Conservation (phyloP, 257 asterid genomes). For the Ophiorrhiza pumila region DNA sequence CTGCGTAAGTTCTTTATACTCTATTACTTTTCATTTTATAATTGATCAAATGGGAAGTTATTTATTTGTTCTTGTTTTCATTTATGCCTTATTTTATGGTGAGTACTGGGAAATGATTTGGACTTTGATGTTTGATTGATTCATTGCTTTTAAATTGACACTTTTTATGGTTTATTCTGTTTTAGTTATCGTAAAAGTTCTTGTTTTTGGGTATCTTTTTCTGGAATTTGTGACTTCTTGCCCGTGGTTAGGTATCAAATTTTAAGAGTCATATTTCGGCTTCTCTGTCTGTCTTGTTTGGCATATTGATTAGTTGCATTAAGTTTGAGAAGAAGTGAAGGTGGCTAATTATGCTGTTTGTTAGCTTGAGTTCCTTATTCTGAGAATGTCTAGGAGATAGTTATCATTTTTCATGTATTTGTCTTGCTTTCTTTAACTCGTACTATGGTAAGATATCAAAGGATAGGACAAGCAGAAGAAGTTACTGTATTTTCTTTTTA, state of each 20-base stretch:
- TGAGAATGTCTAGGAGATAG: not conserved
- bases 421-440: not conserved
- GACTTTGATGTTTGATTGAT: not conserved
- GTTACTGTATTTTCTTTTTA: not conserved
- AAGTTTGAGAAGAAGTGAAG: not conserved
- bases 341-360: not conserved
- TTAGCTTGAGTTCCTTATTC: not conserved
- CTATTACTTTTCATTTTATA: not conserved
- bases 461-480: not conserved
- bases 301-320: not conserved
- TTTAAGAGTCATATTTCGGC: not conserved
- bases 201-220: not conserved
- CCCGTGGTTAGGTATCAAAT: too few relatives aligned
- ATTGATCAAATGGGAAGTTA: not conserved
- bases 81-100: not conserved
- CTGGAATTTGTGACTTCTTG: not conserved
- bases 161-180: not conserved
- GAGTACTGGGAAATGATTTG: not conserved
- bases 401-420: not conserved
- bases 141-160: not conserved
- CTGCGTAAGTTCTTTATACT: slow-evolving; percentile 66
- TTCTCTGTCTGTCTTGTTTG: not conserved
- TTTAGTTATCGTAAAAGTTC: not conserved
- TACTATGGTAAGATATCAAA: not conserved
- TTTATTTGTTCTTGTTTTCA: not conserved